Evolutionary conservation across 768 basidiomycete genomes (phyloP).

Genomic region (Suillus ampliporus): DNA sequence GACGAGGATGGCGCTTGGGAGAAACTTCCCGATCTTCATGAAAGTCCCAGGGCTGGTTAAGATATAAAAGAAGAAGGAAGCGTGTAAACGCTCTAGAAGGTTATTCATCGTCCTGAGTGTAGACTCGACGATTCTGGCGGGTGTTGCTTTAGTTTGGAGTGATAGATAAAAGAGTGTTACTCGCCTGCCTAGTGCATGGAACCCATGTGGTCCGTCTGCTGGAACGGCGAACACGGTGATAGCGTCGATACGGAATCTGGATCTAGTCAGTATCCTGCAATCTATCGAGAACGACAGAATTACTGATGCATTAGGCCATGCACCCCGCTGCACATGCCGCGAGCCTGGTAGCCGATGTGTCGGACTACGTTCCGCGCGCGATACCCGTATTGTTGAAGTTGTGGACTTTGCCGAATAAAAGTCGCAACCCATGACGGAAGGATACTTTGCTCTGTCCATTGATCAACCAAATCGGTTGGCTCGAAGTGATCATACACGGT

Average conservation of each 20-base stretch:
- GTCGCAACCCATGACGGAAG: slow-evolving; percentile 54
- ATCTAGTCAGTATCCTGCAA: neutral
- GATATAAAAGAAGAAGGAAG: slow-evolving; percentile 97
- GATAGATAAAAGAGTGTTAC: slow-evolving; percentile 25
- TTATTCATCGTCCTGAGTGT: slow-evolving; percentile 92
- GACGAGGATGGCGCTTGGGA: slow-evolving; percentile 86
- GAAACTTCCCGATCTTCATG: slow-evolving; percentile 88
- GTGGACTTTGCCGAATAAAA: slow-evolving; percentile 45
- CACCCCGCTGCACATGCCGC: slow-evolving; percentile 83
- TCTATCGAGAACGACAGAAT: slow-evolving; percentile 23
- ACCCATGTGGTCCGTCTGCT: slow-evolving; percentile 91
- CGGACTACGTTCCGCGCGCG: slow-evolving; percentile 70
- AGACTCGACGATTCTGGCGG: slow-evolving; percentile 78
- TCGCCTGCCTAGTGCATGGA: slow-evolving; percentile 89
- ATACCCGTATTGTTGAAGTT: slow-evolving; percentile 56
- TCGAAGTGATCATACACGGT: slow-evolving; percentile 82
- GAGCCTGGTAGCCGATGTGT: slow-evolving; percentile 75
- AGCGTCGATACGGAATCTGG: slow-evolving; percentile 92
- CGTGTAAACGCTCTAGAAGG: slow-evolving; percentile 92
- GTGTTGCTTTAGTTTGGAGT: slow-evolving; percentile 3
- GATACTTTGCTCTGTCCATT: slow-evolving; percentile 30
- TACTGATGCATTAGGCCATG: slow-evolving; percentile 92
- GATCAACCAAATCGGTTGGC: slow-evolving; percentile 43
- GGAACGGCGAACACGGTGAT: slow-evolving; percentile 90
- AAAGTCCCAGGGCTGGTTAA: slow-evolving; percentile 60